A percentile compares a stretch with the other conserved stretches of the same genome.
Conservation (phyloP, 2,329 filamentous ascomycete species). For the Fusarium zealandicum region DNA sequence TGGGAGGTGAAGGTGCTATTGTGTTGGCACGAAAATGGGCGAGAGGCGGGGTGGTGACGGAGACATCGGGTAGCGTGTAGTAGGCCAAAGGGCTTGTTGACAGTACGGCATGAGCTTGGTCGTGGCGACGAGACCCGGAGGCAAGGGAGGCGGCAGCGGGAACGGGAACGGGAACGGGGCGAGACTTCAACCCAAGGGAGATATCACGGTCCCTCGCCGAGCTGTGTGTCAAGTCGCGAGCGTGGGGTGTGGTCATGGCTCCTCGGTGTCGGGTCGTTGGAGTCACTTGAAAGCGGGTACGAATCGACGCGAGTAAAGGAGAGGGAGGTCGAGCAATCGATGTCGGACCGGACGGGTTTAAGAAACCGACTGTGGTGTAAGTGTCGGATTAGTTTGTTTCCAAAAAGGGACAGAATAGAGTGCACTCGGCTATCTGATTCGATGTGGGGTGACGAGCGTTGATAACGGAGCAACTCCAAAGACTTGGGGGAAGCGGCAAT, state of each 20-base stretch:
- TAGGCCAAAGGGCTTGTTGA: constrained; percentile 29
- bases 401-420: constrained; percentile 5
- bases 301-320: constrained; percentile 20
- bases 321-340: constrained; percentile 11
- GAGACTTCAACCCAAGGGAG: constrained; percentile 30
- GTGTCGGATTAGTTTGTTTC: constrained; percentile 19
- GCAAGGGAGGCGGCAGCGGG: constrained; percentile 28
- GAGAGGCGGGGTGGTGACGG: constrained; percentile 34
- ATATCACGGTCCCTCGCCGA: constrained; percentile 32
- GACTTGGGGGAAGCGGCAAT: constrained; percentile 8
- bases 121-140: constrained; percentile 27
- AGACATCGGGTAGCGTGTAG: constrained; percentile 39
- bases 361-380: constrained; percentile 1
- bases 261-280: constrained; percentile 34
- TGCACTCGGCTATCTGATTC: constrained; percentile 15
- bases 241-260: constrained; percentile 45
- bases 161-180: constrained; percentile 33
- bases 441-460: constrained; percentile 32
- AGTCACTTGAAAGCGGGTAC: constrained; percentile 30
- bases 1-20: constrained; percentile 47
- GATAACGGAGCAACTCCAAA: constrained; percentile 4
- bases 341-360: constrained; percentile 12
- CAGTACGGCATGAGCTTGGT: constrained; percentile 30
- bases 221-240: constrained; percentile 20
- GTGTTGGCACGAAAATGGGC: constrained; percentile 40